Percentiles rank a stretch among this genome's conserved stretches.
These are phyloP conservation scores for Aspergillus saccharolyticus DNA, from an alignment of 495 filamentous ascomycete species.

Conservation along the genomic window DNA sequence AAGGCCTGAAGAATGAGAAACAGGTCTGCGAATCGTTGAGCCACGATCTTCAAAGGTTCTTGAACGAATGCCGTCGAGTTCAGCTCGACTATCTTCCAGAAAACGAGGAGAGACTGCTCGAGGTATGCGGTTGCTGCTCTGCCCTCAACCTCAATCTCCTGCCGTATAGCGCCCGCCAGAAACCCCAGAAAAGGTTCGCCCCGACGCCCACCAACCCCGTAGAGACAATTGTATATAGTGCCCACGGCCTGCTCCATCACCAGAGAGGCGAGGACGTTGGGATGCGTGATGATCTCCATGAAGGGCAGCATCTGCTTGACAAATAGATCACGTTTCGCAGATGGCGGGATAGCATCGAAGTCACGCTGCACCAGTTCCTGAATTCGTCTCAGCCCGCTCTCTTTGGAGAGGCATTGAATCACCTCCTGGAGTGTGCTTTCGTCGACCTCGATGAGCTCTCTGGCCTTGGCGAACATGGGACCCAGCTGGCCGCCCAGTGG, in stretches of 20 bases:
- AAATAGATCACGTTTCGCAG: slow-evolving; percentile 26
- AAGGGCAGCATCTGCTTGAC: slow-evolving; percentile 44
- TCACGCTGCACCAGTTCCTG: slow-evolving; percentile 24
- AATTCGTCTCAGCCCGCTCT: slow-evolving; percentile 25
- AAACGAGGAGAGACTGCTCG: slow-evolving; percentile 20
- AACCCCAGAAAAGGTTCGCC: slow-evolving; percentile 38
- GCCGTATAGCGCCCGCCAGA: slow-evolving; percentile 22
- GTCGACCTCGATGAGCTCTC: slow-evolving; percentile 23
- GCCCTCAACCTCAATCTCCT: background rate
- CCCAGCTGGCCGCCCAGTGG: slow-evolving; percentile 8
- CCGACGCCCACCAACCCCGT: slow-evolving; percentile 44
- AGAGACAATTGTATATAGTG: slow-evolving; percentile 55
- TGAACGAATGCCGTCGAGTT: slow-evolving; percentile 30
- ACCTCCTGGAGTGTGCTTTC: slow-evolving; percentile 24
- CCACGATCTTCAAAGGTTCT: slow-evolving; percentile 17
- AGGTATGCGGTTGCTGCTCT: slow-evolving; percentile 8
- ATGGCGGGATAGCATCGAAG: slow-evolving; percentile 14
- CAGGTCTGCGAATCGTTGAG: slow-evolving; percentile 11
- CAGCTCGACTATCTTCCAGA: slow-evolving; percentile 24
- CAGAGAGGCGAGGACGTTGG: slow-evolving; percentile 47
- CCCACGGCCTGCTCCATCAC: slow-evolving; percentile 50
- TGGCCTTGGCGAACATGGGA: slow-evolving; percentile 5
- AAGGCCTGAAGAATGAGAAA: slow-evolving; percentile 7
- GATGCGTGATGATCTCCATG: slow-evolving; percentile 46
- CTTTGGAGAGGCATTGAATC: slow-evolving; percentile 22